phyloP scores from a whole-genome alignment of 345 rosid species.

The Corchorus olitorius region DNA sequence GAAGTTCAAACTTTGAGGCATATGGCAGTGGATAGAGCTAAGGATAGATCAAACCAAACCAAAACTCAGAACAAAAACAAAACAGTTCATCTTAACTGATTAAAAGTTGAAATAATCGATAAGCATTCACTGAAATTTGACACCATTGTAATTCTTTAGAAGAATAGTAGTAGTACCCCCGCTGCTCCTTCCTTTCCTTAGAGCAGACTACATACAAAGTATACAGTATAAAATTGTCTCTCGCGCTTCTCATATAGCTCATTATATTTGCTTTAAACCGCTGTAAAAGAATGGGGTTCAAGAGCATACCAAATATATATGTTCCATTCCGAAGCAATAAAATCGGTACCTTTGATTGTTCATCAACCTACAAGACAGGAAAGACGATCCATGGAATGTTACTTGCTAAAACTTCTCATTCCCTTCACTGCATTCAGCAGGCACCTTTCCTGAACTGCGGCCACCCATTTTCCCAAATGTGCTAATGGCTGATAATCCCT shows the following conservation, averaged over 20 bases:
- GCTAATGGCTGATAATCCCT: conserved; percentile 47
- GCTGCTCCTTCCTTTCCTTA: conserved; percentile 14
- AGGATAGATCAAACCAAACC: background rate
- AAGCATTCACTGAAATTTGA: conserved; percentile 12
- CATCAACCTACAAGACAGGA: background rate
- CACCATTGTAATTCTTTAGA: background rate
- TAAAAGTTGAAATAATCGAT: background rate
- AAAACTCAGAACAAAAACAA: background rate
- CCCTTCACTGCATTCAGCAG: conserved; percentile 44
- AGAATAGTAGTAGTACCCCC: background rate
- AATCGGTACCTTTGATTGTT: background rate
- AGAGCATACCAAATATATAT: conserved; percentile 4
- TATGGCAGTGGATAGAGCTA: too few species aligned
- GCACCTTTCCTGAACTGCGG: conserved; percentile 42
- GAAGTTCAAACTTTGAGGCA: background rate
- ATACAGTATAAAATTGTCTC: background rate
- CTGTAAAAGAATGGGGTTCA: conserved; percentile 6
- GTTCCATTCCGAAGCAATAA: background rate
- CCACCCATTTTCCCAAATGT: conserved; percentile 46
- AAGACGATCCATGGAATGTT: background rate
- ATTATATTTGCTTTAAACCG: background rate
- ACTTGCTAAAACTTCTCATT: conserved; percentile 31
- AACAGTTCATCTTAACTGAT: background rate
- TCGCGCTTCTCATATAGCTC: background rate
- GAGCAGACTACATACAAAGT: conserved; percentile 2